Evolutionary conservation across 1,284 basidiomycete genomes (phyloP), one percentile per base, ranked within the genome.

Genomic region (Boletus sp.): DNA sequence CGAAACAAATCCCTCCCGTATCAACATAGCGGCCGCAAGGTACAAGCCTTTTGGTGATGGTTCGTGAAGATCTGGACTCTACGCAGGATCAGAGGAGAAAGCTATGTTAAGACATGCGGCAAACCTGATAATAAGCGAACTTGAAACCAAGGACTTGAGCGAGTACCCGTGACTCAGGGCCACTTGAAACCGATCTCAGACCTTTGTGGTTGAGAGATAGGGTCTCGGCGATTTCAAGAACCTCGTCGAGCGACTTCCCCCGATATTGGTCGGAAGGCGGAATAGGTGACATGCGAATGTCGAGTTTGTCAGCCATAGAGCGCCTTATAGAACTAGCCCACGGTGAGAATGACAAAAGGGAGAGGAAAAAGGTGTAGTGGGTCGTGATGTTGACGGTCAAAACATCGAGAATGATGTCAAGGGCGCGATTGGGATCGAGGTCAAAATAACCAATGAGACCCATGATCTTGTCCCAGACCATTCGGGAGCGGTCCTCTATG

Each of bases 131-230:
- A 67, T 88, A 84, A 9, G 78, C 76, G 61, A 96, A 96, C 66
- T 99, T 98, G 78, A 98, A 98, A 17, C 95, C 95, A 12, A 99
- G 73, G 2, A 98, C 86, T 67, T 97, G 92, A 8, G 91, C 88
- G 53, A 95, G 73, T 13, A 93, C 85, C 40, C 82, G 69, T 57
- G 87, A 65, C 53, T 76, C 68, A 46, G 55, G 16, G 53, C 48
- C 43, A 45, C 56, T 39, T 49, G 59, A 25, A 35, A 44, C 43
- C 51, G 52, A 30, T 54, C 57, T 41, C 54, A 60, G 48, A 25
- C 44, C 46, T 20, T 49, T 51, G 27, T 25, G 16, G 20, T 36
- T 14, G 22, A 51, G 41, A 32, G 58, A 52, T 9, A 41, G 33
- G 1, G 45, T 44, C 54, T 84, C 81, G 1, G 79, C 79, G 35